Base-by-base conservation (phyloP, 805 yeast species). In the Metschnikowia aberdeeniae region DNA sequence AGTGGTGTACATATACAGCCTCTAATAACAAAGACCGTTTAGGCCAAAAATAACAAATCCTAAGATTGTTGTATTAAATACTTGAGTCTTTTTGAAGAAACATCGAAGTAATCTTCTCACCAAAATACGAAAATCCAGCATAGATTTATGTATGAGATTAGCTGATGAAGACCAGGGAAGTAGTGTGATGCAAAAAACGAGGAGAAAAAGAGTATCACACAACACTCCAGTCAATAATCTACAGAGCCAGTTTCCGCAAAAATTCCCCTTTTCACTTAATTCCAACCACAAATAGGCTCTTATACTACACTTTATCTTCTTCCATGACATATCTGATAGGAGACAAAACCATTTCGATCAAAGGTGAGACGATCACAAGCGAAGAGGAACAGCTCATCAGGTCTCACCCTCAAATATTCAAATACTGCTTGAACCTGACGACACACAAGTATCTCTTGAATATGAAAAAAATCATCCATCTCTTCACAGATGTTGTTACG, bases 321-420 rank as follows among this genome's bases (percentile, higher is more conserved):
- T 34, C 12, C 11, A 69, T 69, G 74, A 62, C 72, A 2, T 70
- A 69, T 46, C 61, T 67, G n/a, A 63, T 70, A 41, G 75, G 72
- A 6, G 70, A 64, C 50, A 47, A 61, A 20, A 49, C 46, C 40
- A 58, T 70, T 32, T 47, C 59, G 14, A 45, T 70, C 30, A 62
- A 59, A 37, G 50, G 50, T 11, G 41, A 51, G 1, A 29, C 41
- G 34, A 36, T 61, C 12, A 31, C 53, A 7, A 57, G 55, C 11
- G 53, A 54, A 13, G 72, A 68, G 40, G 52, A 50, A 47, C 50
- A 48, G 42, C 56, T 67, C 22, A 49, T 67, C 22, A 43, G 59
- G 5, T 43, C 63, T 1, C 70, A 66, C 44, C 58, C 58, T 24
- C 56, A 57, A 24, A 36, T 68, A 24, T 67, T 70, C 54, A 58